Base-by-base conservation (phyloP, 495 filamentous ascomycete species). In the Penicillium maclennaniae region DNA sequence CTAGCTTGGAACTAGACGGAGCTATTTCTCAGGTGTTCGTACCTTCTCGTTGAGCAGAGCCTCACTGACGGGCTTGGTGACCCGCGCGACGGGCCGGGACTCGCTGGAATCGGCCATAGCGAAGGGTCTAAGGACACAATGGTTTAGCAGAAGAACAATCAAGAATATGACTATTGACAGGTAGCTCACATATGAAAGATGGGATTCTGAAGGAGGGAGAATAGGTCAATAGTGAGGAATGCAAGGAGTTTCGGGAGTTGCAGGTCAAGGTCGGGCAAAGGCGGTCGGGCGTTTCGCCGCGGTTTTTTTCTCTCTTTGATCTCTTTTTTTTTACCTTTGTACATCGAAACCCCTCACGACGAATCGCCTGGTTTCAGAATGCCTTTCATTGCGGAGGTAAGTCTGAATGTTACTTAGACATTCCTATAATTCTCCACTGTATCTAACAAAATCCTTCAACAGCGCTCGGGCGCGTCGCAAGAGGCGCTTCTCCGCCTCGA, bases 11-110 rank as follows among this genome's bases (percentile, higher is more conserved):
- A 0, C 9, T 34, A 34, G 38, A 40, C 38, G 23, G 20, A 26
- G 16, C 7, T 15, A 25, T 44, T 8, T 12, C 4, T 20, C 20
- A 14, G 23, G 25, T 34, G 14, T 25, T 61, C 54, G 57, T 84
- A 95, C 91, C 88, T 96, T 96, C 71, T 96, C 91, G 74, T 95
- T 96, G 56, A 96, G 79, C 63, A 96, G 79, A 61, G 91, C 88
- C 77, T 96, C 91, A 77, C 89, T 93, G 77, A 95, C 87, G 53
- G 91, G 91, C 69, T 88, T 86, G 67, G 69, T 81, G 41, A 80
- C 74, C 59, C 79, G 78, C 53, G 75, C 62, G 66, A 73, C 57
- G 56, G 78, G 66, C 67, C 69, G 70, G 66, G 79, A 65, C 61
- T 77, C 67, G 55, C 69, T 73, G 50, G 71, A 74, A 66, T 83